Base-by-base conservation (phyloP, 2,329 filamentous ascomycete genomes). In the Ophiostoma quercus region DNA sequence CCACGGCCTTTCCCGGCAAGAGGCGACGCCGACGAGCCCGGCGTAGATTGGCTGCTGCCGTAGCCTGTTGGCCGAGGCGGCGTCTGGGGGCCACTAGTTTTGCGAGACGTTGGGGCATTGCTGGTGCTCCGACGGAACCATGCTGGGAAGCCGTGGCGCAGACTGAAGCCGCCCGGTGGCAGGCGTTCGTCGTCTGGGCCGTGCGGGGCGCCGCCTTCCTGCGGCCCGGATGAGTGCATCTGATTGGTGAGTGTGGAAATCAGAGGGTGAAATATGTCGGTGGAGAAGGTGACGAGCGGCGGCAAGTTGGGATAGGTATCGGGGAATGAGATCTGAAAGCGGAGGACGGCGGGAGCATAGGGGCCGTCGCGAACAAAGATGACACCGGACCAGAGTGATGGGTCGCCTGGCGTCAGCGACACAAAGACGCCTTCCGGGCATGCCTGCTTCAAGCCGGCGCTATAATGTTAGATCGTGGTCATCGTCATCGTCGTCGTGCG, bases 171-270 rank as follows among this genome's bases (percentile, higher is more conserved):
- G 1, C 94, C 95, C 0, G 94, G 94, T 0, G 93, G 91, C 68
- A 97, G 81, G 16, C 91, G 84, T 77, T 96, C 92, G 43, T 92
- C 89, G 75, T 97, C 92, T 1, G 88, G 90, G 9, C 92, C 92
- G 77, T 91, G 94, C 72, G 94, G 90, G 0, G 92, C 92, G 66
- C 91, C 34, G 8, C 62, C 32, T 22, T 88, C 89, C 72, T 91
- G 87, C 47, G 90, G 87, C 70, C 90, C 89, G 72, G 92, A 93
- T 60, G 92, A 91, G 81, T 96, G 96, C 77, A 92, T 95, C 80
- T 97, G 96, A 3, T 92, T 97, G n/a, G 93, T 97, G 72, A 96
- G 84, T 51, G 95, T 94, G 8, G 94, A 93, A 74, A 98, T 89
- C 60, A 99, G 84, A 22, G 94, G 94, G 78, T 99, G 94, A 79